These are phyloP conservation scores for Phellopilus nigrolimitatus DNA, from an alignment of 1,284 basidiomycete genomes.

Conservation along the genomic window DNA sequence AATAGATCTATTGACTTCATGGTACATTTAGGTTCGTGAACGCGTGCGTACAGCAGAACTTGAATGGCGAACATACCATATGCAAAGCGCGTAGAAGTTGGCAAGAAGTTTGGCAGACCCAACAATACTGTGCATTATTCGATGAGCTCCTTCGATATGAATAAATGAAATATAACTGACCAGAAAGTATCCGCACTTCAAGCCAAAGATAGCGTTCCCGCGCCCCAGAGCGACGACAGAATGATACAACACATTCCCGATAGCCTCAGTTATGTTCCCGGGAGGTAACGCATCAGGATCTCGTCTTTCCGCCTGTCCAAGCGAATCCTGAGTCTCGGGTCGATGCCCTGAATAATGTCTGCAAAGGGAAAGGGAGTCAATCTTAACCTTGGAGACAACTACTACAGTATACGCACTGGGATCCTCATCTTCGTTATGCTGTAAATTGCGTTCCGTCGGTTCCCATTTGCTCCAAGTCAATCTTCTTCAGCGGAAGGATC, in stretches of 20 bases:
- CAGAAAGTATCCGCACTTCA: slow-evolving; percentile 76
- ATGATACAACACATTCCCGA: slow-evolving; percentile 45
- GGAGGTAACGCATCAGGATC: slow-evolving; percentile 78
- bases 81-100: slow-evolving; percentile 17
- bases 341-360: slow-evolving; percentile 59
- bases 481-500: slow-evolving; percentile 35
- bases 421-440: slow-evolving; percentile 52
- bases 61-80: slow-evolving; percentile 16
- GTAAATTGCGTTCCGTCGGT: slow-evolving; percentile 36
- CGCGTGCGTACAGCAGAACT: background rate
- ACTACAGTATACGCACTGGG: slow-evolving; percentile 32
- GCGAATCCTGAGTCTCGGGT: slow-evolving; percentile 37
- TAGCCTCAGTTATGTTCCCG: slow-evolving; percentile 46
- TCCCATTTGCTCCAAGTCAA: slow-evolving; percentile 46
- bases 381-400: background rate
- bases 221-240: slow-evolving; percentile 36
- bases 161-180: slow-evolving; percentile 29
- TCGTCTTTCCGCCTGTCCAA: slow-evolving; percentile 51
- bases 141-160: background rate
- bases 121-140: slow-evolving; percentile 49
- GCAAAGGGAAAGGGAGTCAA: background rate
- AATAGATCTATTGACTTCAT: slow-evolving; percentile 31
- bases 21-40: background rate
- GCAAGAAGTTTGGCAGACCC: slow-evolving; percentile 42
- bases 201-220: slow-evolving; percentile 66